Base-by-base conservation (phyloP, 768 basidiomycete genomes). In the Glaciozyma martinii region DNA sequence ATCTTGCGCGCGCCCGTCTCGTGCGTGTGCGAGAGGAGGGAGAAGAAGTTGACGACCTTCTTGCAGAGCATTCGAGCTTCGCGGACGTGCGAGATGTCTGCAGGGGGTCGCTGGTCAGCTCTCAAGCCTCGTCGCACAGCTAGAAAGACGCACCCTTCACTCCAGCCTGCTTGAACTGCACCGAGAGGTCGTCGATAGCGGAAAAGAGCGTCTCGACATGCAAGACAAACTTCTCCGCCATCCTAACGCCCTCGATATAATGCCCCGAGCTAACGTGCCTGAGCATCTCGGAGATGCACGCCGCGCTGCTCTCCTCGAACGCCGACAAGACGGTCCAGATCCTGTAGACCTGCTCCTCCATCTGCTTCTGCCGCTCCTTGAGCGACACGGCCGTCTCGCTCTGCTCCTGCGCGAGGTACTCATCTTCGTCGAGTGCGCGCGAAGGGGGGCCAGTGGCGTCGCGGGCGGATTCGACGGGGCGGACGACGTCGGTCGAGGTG, bases 291-390 rank as follows among this genome's bases (percentile, higher is more conserved):
- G 92, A 95, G 71, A 99, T 99, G 78, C 94, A 94, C 12, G 94
- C 93, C 29, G 95, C 95, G 72, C 90, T 92, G n/a, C 90, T 94
- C 78, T 99, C 95, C 76, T 99, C 95, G 70, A 98, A 99, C 6
- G 94, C 90, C 30, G 92, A 95, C 44, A 99, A 82, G 44, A 98
- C 92, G 56, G 93, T 95, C 95, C 95, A 99, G 72, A 99, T 97
- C 53, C 93, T 88, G 79, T 93, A 93, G 9, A 99, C 95, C 75
- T 94, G 86, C 73, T 92, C 87, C 76, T 99, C 95, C 91, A 98
- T 97, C 71, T 84, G 82, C 64, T 85, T 80, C 76, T 99, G 95
- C 74, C 88, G 91, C 66, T 90, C 89, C 74, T 87, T 89, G 68
- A 99, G 79, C 29, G 89, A 84, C 32, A 77, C 74, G 5, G 90